Evolutionary conservation across 805 yeast species (phyloP).

Genomic region (Candida tammaniensis): DNA sequence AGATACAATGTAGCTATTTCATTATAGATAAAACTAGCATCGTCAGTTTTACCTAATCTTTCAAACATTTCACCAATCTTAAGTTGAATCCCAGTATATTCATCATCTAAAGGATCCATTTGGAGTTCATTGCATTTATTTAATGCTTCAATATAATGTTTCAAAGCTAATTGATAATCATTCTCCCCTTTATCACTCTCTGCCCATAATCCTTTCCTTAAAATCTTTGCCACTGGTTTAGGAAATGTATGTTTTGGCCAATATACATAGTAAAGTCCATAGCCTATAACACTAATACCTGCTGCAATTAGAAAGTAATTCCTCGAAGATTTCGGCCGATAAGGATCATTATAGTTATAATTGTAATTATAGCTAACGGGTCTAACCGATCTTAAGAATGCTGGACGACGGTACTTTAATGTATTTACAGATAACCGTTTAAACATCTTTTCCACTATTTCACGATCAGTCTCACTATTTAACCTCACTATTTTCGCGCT

Average conservation of each 20-base stretch:
- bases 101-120: constrained; percentile 63
- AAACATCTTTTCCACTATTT: no score
- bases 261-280: constrained; percentile 37
- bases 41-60: constrained; percentile 54
- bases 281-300: constrained; percentile 4
- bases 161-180: constrained; percentile 67
- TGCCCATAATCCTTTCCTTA: constrained; percentile 80
- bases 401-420: no score
- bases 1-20: constrained; percentile 63
- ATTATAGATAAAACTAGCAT: constrained; percentile 65
- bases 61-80: constrained; percentile 88
- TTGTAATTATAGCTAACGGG: constrained; percentile 9
- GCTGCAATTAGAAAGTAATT: constrained; percentile 12
- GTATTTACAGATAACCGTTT: no score
- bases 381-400: neutral
- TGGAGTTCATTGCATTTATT: constrained; percentile 55
- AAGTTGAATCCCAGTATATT: constrained; percentile 87
- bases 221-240: constrained; percentile 60
- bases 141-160: constrained; percentile 71
- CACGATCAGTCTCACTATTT: no score
- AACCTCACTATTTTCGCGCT: no score
- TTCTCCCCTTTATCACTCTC: constrained; percentile 66
- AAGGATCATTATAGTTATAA: constrained; percentile 9
- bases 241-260: constrained; percentile 76
- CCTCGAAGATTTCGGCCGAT: constrained; percentile 2